Percentiles rank a stretch among this genome's conserved stretches.
Conservation (phyloP, 441 rosid species). For the Raphanus hybrid region DNA sequence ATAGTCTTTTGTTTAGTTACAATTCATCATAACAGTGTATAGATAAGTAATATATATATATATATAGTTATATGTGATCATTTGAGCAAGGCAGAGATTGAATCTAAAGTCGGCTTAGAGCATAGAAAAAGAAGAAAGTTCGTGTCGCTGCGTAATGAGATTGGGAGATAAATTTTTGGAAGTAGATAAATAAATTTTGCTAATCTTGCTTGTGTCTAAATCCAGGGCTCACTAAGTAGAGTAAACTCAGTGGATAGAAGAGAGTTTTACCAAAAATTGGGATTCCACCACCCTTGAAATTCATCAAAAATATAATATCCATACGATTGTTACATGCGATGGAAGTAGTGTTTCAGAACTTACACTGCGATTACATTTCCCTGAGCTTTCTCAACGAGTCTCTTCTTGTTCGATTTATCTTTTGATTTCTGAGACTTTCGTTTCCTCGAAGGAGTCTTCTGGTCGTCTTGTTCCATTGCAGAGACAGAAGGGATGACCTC, state of each 20-base stretch:
- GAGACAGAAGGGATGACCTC: slow-evolving; percentile 3
- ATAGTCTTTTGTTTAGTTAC: background rate
- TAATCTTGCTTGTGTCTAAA: background rate
- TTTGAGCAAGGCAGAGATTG: slow-evolving; percentile 8
- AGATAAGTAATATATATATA: background rate
- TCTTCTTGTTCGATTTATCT: slow-evolving; percentile 66
- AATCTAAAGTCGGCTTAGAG: slow-evolving; percentile 14
- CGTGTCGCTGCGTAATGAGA: background rate
- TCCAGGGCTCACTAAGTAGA: background rate
- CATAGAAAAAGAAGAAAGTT: background rate
- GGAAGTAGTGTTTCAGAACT: background rate
- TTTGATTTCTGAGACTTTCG: slow-evolving; percentile 60
- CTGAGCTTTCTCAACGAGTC: slow-evolving; percentile 45
- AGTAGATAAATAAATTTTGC: background rate
- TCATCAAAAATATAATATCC: background rate
- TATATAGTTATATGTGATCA: slow-evolving; percentile 3
- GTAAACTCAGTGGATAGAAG: background rate
- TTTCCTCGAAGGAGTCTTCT: slow-evolving; percentile 55
- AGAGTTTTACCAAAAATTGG: slow-evolving; percentile 18
- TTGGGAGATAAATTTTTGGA: background rate
- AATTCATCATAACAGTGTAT: slow-evolving; percentile 28
- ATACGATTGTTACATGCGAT: background rate
- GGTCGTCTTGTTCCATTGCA: slow-evolving; percentile 28
- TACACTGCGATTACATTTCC: slow-evolving; percentile 33
- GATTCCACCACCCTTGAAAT: background rate